Evolutionary conservation across 148 eudicot species (phyloP).

Genomic region (Polygonum maritimum): DNA sequence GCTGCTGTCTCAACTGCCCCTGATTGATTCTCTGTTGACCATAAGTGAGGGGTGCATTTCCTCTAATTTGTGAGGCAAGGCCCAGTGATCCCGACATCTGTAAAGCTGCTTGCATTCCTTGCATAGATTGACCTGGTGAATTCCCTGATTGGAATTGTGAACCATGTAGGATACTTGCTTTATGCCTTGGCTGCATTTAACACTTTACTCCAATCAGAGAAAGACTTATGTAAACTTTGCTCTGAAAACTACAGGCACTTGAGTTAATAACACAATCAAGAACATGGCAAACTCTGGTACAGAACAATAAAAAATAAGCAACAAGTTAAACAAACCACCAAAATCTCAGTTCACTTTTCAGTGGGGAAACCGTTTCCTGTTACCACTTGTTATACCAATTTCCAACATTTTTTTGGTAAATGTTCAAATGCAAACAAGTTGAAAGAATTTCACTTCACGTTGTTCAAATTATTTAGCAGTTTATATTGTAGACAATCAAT

Average conservation of each 20-base stretch:
- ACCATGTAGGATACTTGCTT: slow-evolving; percentile 59
- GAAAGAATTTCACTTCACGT: neutral
- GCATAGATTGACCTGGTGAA: slow-evolving; percentile 58
- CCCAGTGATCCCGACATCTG: slow-evolving; percentile 55
- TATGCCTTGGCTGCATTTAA: slow-evolving; percentile 74
- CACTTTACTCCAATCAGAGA: slow-evolving; percentile 15
- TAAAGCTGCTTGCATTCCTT: slow-evolving; percentile 72
- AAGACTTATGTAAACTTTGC: neutral
- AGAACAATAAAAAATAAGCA: neutral
- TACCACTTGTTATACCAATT: neutral
- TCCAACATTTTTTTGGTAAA: neutral
- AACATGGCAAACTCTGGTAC: neutral
- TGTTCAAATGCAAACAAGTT: neutral
- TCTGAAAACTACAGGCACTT: neutral
- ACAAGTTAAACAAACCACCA: neutral
- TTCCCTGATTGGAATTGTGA: slow-evolving; percentile 61
- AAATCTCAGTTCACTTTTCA: neutral
- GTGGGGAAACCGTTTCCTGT: neutral
- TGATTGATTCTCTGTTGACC: slow-evolving; percentile 55
- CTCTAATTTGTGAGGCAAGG: slow-evolving; percentile 59
- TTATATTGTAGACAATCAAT: neutral
- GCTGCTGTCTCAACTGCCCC: slow-evolving; percentile 57
- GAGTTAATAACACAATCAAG: neutral
- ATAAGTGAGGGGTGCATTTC: slow-evolving; percentile 50
- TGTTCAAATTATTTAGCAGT: neutral